Evolutionary conservation across 2,329 filamentous ascomycete genomes (phyloP), one percentile per base, ranked within the genome.

Genomic region (Arthrocladium fulminans): DNA sequence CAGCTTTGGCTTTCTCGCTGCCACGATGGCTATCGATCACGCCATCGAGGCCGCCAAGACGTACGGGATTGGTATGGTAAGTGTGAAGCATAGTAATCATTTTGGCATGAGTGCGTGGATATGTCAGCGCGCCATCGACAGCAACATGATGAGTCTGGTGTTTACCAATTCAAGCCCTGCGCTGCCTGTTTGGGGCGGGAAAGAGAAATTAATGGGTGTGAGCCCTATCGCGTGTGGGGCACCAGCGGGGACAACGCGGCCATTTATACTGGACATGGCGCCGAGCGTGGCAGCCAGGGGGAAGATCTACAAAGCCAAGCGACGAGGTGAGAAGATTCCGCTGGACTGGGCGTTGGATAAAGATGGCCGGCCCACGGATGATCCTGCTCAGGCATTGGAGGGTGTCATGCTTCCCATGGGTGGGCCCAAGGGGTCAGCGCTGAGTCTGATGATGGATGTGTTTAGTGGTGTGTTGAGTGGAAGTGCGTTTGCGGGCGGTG

Each of bases 361-460:
- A 0, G 76, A 88, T 13, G 86, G 86, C 0, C 69, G 70, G 10
- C 73, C 67, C n/a, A 88, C 85, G 0, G 77, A 84, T 48, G 84
- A 92, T 57, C 85, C 87, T 0, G 76, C 73, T 1, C 73, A 73
- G 17, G 87, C 86, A 0, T 67, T 92, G 8, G 77, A 79, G 27
- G 86, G 86, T 1, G 84, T 89, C 2, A 90, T 92, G 86, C 67
- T 90, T 17, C 86, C 86, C 0, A 88, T 92, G 83, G 86, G 86
- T 2, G 86, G 87, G 0, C 85, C 86, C 0, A 92, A 92, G 64
- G 87, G 87, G 0, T 86, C 82, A 2, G 87, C 77, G 0, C 63
- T 92, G 34, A 71, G 84, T 0, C 78, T 92, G 48, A 90, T 88
- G 84, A 92, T 92, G 87, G 86, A 92, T 60, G 83, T 94, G 2